phyloP scores from a whole-genome alignment of 202 grass and related monocot genomes.

The Sporobolus alterniflorus region DNA sequence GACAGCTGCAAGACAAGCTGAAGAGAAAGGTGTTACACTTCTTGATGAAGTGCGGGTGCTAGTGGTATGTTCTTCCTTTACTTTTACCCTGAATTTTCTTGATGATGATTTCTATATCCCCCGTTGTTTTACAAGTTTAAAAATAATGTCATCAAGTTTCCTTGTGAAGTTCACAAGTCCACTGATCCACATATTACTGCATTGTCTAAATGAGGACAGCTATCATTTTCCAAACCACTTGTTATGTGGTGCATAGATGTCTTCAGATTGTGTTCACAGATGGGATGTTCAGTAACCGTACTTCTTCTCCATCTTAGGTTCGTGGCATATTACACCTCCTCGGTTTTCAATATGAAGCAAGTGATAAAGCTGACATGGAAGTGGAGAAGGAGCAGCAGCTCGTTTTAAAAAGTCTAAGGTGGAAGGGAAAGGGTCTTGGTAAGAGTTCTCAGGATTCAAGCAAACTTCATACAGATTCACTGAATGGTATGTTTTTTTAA shows the following conservation, averaged over 20 bases:
- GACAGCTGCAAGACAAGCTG: constrained; percentile 89
- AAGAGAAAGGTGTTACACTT: constrained; percentile 84
- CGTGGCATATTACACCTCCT: constrained; percentile 87
- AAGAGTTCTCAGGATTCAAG: constrained; percentile 48
- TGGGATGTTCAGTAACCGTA: background rate
- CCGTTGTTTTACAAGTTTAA: background rate
- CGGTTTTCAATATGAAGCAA: constrained; percentile 75
- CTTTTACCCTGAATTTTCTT: constrained; percentile 19
- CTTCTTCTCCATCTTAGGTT: constrained; percentile 56
- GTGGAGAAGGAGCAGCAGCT: constrained; percentile 81
- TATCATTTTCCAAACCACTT: background rate
- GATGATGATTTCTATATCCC: background rate
- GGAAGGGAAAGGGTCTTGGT: constrained; percentile 71
- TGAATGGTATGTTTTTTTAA: constrained; percentile 55
- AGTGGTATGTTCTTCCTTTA: constrained; percentile 55
- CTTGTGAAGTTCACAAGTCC: background rate
- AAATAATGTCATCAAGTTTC: background rate
- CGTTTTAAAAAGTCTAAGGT: constrained; percentile 86
- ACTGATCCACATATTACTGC: background rate
- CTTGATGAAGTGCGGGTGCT: constrained; percentile 93
- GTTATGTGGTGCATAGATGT: background rate
- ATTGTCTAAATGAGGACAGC: background rate
- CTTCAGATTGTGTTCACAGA: background rate
- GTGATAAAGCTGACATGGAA: constrained; percentile 74
- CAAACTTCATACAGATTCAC: constrained; percentile 54